Evolutionary conservation across 2,329 filamentous ascomycete genomes (phyloP), one percentile per base, ranked within the genome.

Genomic region (Laburnicola sp.): DNA sequence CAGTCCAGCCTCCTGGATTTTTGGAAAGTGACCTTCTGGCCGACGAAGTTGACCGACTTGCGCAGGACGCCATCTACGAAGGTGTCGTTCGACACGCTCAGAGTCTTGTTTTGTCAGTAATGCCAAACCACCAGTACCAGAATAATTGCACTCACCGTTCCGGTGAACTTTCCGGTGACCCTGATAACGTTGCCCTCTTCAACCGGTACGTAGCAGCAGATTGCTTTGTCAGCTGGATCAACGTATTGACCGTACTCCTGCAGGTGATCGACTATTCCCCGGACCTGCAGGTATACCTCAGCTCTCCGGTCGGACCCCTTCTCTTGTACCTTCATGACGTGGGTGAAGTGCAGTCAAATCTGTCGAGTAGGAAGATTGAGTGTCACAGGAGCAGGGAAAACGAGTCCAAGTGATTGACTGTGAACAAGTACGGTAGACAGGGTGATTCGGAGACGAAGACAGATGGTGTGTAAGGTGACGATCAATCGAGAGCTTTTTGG

Each of bases 171-270:
- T 8, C 65, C 63, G 0, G 51, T 46, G n/a, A 76, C 47, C 7
- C 57, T 67, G 34, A 76, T 48, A 21, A 62, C 56, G 4, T 74
- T 53, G 22, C 62, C 68, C 5, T 62, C 54, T 1, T 63, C 54
- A 1, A 75, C 64, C 0, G 73, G 60, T 2, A 77, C 60, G 45
- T 71, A 76, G 59, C 70, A 73, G 32, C 68, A 68, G 4, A 74
- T 51, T 1, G 64, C 65, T 4, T 52, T 58, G 36, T 69, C 65
- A 4, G 23, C 37, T 3, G 44, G 22, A 22, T 64, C 58, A 4
- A 68, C 25, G 6, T 66, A 69, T 11, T 73, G 53, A 8, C 59
- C 65, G 44, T 68, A 76, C 44, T 77, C 74, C 3, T 62, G 30
- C 9, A 70, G 62, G 3, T 50, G 38, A 1, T 58, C 37, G 4